Percentiles rank a stretch among this genome's conserved stretches.
Evolutionary conservation across 164 flowering plant genomes (phyloP).

Genomic region (Chimonanthus salicifolius): DNA sequence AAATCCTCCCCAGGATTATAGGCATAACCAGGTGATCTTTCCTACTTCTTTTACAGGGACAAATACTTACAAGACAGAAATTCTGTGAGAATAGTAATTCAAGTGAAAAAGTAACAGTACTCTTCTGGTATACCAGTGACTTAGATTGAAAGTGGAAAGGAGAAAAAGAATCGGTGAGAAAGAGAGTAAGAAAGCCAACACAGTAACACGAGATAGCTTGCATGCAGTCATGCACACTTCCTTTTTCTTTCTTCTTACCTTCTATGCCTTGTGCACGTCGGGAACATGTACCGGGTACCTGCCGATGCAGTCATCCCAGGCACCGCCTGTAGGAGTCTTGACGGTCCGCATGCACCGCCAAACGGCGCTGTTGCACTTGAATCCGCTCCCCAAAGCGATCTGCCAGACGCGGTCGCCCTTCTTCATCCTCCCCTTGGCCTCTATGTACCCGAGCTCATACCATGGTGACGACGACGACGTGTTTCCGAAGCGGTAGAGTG

Average conservation of each 20-base stretch:
- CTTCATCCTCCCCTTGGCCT: conserved; percentile 34
- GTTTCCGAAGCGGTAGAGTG: conserved; percentile 34
- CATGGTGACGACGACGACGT: conserved; percentile 34
- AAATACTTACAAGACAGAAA: too few species aligned
- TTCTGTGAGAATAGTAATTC: too few species aligned
- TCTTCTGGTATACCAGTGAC: too few species aligned
- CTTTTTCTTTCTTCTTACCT: too few species aligned
- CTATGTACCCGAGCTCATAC: conserved; percentile 35
- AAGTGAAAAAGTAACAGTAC: too few species aligned
- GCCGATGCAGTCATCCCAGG: conserved; percentile 19
- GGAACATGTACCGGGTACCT: conserved; percentile 12
- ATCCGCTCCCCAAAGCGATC: conserved; percentile 30
- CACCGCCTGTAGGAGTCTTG: conserved; percentile 4
- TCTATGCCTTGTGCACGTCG: conserved; percentile 3
- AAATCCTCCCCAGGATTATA: too few species aligned
- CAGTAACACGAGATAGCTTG: not conserved
- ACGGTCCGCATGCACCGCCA: conserved; percentile 20
- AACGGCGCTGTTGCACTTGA: conserved; percentile 31
- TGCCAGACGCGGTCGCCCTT: conserved; percentile 31
- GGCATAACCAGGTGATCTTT: too few species aligned
- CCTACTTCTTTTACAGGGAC: too few species aligned
- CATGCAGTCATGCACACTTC: not conserved
- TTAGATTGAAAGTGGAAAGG: too few species aligned
- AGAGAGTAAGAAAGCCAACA: not conserved
- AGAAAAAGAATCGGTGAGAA: not conserved